Evolutionary conservation across 805 yeast species (phyloP).

Genomic region (Schwanniomyces sp.): DNA sequence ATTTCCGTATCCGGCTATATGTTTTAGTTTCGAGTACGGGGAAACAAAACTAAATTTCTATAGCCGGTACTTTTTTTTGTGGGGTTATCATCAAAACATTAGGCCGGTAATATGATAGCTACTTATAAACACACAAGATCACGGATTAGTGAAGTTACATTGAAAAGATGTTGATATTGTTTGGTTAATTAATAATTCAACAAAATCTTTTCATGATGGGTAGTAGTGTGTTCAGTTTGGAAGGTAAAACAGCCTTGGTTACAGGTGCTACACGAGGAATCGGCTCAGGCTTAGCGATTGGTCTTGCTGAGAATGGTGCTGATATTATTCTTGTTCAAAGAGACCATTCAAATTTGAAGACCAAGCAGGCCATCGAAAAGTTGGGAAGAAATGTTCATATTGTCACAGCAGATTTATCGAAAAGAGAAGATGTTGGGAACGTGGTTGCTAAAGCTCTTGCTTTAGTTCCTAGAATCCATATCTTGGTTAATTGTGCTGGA

Average conservation of each 20-base stretch:
- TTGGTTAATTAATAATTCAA: background rate
- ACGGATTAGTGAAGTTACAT: background rate
- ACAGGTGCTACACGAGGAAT: conserved; percentile 5
- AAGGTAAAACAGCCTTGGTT: conserved; percentile 3
- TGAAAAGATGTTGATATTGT: background rate
- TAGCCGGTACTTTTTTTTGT: conserved; percentile 1
- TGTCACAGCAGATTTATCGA: conserved; percentile 3
- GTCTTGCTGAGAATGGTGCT: conserved; percentile 3
- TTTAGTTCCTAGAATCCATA: conserved; percentile 22
- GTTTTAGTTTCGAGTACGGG: background rate
- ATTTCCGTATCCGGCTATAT: conserved; percentile 1
- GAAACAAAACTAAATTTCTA: conserved; percentile 1
- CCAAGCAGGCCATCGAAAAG: conserved; percentile 1
- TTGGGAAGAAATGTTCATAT: conserved; percentile 3
- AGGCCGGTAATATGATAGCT: conserved; percentile 1
- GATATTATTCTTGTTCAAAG: conserved; percentile 3
- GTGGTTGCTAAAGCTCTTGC: conserved; percentile 3
- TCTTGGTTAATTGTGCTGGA: conserved; percentile 45
- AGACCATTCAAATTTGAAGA: conserved; percentile 2
- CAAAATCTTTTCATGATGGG: background rate
- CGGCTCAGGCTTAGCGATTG: conserved; percentile 1
- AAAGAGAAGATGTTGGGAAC: conserved; percentile 2
- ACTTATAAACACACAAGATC: conserved; percentile 1
- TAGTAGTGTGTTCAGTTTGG: conserved; percentile 1
- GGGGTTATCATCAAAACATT: background rate